phyloP scores from a whole-genome alignment of 176 grass and related monocot genomes.

The bread wheat (Triticum aestivum) region IWGSC_CS_RefSeq_v2.1 NC_057797.1:164499190-164499689 shows the following conservation, averaged over 20 bases:
- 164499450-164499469: neutral
- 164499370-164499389: too few relatives aligned
- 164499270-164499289: too few relatives aligned
- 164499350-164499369: too few relatives aligned
- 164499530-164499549: neutral
- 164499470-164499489: neutral
- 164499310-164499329: too few relatives aligned
- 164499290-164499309: too few relatives aligned
- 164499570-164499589: neutral
- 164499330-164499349: too few relatives aligned
- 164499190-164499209: too few relatives aligned
- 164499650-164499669: neutral
- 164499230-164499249: too few relatives aligned
- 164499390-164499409: too few relatives aligned
- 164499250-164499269: too few relatives aligned
- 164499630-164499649: neutral
- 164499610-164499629: neutral
- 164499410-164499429: too few relatives aligned
- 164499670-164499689: neutral
- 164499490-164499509: neutral
- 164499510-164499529: neutral
- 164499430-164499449: neutral
- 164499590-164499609: neutral
- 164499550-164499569: neutral
- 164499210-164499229: too few relatives aligned